These are phyloP conservation scores for Saturnispora sanitii DNA, from an alignment of 805 yeast genomes.

Conservation along the genomic window DNA sequence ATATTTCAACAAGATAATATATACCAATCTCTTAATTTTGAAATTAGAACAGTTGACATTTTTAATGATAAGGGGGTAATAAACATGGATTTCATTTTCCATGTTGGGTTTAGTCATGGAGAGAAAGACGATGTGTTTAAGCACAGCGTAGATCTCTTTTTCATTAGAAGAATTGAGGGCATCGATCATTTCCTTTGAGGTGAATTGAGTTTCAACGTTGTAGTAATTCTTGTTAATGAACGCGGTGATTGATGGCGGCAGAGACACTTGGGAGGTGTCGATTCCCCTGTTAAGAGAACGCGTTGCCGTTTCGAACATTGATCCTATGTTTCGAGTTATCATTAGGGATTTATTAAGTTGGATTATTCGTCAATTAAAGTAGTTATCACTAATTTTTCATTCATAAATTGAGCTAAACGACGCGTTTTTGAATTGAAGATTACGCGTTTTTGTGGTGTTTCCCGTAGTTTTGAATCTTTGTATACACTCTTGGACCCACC, in stretches of 20 bases:
- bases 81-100: constrained; percentile 34
- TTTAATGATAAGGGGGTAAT: constrained; percentile 82
- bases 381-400: too few species aligned
- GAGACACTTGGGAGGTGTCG: constrained; percentile 11
- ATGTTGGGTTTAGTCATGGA: constrained; percentile 23
- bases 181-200: constrained; percentile 57
- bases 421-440: too few species aligned
- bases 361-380: too few species aligned
- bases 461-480: too few species aligned
- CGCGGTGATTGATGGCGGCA: constrained; percentile 17
- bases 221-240: constrained; percentile 19
- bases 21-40: constrained; percentile 65
- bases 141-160: constrained; percentile 50
- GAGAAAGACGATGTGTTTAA: constrained; percentile 43
- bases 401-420: too few species aligned
- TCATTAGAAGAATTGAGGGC: constrained; percentile 45
- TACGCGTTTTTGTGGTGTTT: too few species aligned
- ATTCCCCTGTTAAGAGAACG: constrained; percentile 10
- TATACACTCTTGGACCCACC: too few species aligned
- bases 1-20: constrained; percentile 61
- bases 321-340: constrained; percentile 16
- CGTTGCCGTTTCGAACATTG: constrained; percentile 16
- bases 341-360: too few species aligned
- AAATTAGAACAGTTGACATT: constrained; percentile 62
- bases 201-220: constrained; percentile 22